Base-by-base conservation (phyloP, 768 basidiomycete species). In the Mycena sanguinolenta region DNA sequence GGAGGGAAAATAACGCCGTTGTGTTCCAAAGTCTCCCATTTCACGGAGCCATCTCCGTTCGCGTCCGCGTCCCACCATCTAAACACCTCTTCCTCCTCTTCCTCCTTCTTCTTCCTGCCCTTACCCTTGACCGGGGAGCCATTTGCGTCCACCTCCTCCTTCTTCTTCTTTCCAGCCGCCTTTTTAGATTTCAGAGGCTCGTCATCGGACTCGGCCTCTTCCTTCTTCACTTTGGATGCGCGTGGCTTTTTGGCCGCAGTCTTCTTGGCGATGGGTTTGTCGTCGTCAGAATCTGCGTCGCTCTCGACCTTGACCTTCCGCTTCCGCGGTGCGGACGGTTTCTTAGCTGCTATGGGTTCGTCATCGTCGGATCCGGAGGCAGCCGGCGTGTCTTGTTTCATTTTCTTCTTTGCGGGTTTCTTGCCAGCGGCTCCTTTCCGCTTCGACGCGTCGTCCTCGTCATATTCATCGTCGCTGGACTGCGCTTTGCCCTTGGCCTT, bases 21-120 rank as follows among this genome's bases (percentile, higher is more conserved):
- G 82, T 99, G 98, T 77, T 95, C 92, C 60, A 99, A 87, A n/a
- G 95, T 98, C 70, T 89, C 88, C 98, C 98, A 99, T 80, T 98
- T 98, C 65, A 90, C 84, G 44, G 90, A 85, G 14, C 90, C 94
- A 76, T 96, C 95, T 62, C 89, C 90, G 67, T 93, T 88, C 34
- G 84, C 86, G 72, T 92, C 87, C 74, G 88, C 83, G 69, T 96
- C 93, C 97, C 96, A 98, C 95, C 95, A 97, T 71, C 89, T 88
- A 80, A 89, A 95, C 57, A 91, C 86, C 65, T 89, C 90, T 64
- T 92, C 92, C 63, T 90, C 87, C 46, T 95, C 94, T 75, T 90
- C 89, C 65, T 92, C 87, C 77, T 89, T 84, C 76, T 87, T 90
- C 79, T 85, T 89, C 81, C 83, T 87, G 52, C 76, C 83, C 70